Evolutionary conservation across 2,329 filamentous ascomycete species (phyloP).

Genomic region (Falciphora oryzae): DNA sequence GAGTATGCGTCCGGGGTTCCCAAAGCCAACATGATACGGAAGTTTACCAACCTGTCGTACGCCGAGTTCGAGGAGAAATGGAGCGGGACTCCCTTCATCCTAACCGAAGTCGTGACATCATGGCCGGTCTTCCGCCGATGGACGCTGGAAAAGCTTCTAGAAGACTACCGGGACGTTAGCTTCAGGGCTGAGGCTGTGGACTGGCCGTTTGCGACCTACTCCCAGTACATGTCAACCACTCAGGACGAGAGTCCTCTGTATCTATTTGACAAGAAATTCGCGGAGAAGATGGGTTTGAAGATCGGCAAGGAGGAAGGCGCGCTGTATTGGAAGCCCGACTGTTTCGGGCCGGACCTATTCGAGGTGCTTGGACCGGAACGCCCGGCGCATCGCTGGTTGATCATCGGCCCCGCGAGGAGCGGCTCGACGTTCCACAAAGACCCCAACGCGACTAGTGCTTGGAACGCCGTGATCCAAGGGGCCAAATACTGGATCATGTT

Average conservation of each 20-base stretch:
- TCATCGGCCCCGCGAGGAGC: constrained; percentile 79
- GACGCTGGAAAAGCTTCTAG: constrained; percentile 62
- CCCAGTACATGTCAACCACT: constrained; percentile 73
- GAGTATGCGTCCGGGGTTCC: constrained; percentile 70
- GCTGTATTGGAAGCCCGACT: constrained; percentile 73
- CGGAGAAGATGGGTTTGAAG: constrained; percentile 72
- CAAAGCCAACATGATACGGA: constrained; percentile 62
- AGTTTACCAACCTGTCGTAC: constrained; percentile 61
- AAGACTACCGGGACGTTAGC: constrained; percentile 57
- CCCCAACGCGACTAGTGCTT: constrained; percentile 69
- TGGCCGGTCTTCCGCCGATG: constrained; percentile 77
- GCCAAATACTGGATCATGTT: constrained; percentile 99
- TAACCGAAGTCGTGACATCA: constrained; percentile 71
- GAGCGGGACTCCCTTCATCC: constrained; percentile 78
- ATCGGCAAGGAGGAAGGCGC: constrained; percentile 46
- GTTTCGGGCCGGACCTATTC: constrained; percentile 85
- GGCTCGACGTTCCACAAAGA: constrained; percentile 94
- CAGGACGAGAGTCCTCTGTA: constrained; percentile 86
- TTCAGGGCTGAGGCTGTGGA: constrained; percentile 93
- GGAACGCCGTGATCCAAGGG: constrained; percentile 89
- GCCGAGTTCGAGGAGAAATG: constrained; percentile 70
- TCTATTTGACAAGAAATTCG: constrained; percentile 83
- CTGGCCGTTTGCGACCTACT: constrained; percentile 79
- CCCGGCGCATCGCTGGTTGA: constrained; percentile 88
- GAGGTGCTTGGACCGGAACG: constrained; percentile 69